Base-by-base conservation (phyloP, 1,139 yeast genomes). In the Tardiomyces digboiensis region DNA sequence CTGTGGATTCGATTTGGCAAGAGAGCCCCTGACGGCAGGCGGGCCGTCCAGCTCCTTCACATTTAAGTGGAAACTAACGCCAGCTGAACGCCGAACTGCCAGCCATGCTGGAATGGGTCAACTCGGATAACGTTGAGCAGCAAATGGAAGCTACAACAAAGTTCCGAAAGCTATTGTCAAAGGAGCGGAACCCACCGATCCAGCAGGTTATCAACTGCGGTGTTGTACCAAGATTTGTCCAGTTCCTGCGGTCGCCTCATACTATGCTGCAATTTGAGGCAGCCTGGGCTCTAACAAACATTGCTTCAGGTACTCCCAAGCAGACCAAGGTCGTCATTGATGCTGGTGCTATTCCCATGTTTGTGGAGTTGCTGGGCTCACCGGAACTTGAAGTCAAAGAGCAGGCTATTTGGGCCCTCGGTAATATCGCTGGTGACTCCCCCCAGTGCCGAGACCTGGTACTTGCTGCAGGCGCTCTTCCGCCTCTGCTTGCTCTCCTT, bases 381-480 rank as follows among this genome's bases (percentile, higher is more conserved):
- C 80, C 78, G 49, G 86, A 94, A 42, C 71, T 81, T 46, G 98
- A 93, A 61, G 97, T 93, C 47, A 86, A 87, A 66, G 98, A 91
- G 64, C 98, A 91, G 70, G 97, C 97, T 19, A 91, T 91, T 55
- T 91, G 98, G 98, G 98, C 98, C 36, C 72, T 91, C 56, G 98
- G 98, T 66, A 93, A 91, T 64, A 96, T 91, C 64, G 97, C 98
- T 23, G 98, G 98, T 66, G 98, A 91, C 64, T 85, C 95, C 19
- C 76, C 96, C 16, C 74, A 74, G 45, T 87, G 82, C 71, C 79
- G 98, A 68, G 97, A 91, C 67, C 81, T 75, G 56, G 98, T 91
- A 38, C 74, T 91, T 56, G 69, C 74, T 40, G 82, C 88, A 57
- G 82, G 85, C 50, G 97, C 97, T 23, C 82, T 91, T 82, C 82